Base-by-base conservation (phyloP, 2,329 filamentous ascomycete genomes). In the Microsporum audouinii region DNA sequence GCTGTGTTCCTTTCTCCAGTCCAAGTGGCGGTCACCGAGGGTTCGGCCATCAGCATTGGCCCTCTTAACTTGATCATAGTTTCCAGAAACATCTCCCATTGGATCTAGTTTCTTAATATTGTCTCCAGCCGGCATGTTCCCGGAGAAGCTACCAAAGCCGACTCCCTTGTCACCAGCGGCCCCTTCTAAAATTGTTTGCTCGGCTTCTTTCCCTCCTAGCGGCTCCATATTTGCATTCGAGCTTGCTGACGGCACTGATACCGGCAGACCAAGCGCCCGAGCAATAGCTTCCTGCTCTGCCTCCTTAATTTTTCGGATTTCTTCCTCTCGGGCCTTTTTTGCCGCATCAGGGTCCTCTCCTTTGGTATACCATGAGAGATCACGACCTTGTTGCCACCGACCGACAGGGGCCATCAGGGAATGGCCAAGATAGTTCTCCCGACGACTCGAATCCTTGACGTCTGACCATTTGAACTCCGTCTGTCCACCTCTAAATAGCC, bases 391-490 rank as follows among this genome's bases (percentile, higher is more conserved):
- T 69, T 94, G 89, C 91, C 91, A 96, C 66, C 91, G 87, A 5
- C 91, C 91, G 2, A 96, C 91, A 0, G 91, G 89, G 0, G 91
- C 91, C 80, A 92, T 96, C 62, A 96, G 77, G 62, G 88, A 94
- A 77, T 96, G 91, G 59, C 91, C 91, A 5, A 96, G 87, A 73
- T 87, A 88, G 72, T 87, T 96, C 75, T 99, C 91, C 73, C 94
- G 91, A 70, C 96, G 91, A 27, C 82, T 78, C 57, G 91, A 95
- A 66, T 80, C 85, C 72, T 92, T 87, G 71, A 99, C 92, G 67
- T 96, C 91, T 66, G 92, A 88, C 94, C 94, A 97, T 76, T 87
- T 91, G 79, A 99, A 99, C 74, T 96, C 91, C 75, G 88, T 88
- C 71, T 81, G 82, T 63, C 94, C 94, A 70, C 94, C 94, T 66